Percentiles rank a stretch among this genome's conserved stretches.
Conservation (phyloP, 2,329 filamentous ascomycete genomes). For the Malbranchea zuffiana region DNA sequence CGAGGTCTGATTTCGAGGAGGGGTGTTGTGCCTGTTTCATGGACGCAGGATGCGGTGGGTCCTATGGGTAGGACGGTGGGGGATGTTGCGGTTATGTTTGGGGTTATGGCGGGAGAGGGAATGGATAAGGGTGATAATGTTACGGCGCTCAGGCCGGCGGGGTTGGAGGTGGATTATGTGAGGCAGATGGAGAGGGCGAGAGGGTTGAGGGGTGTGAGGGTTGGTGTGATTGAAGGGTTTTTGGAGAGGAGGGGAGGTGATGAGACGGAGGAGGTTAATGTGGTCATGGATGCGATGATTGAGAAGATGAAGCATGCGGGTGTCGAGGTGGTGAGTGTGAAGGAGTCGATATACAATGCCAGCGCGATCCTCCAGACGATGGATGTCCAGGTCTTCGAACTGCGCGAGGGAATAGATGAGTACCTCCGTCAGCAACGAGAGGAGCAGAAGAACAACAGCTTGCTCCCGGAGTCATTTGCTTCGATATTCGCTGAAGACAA, state of each 20-base stretch:
- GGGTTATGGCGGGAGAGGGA: slow-evolving; percentile 44
- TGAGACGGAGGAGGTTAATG: slow-evolving; percentile 50
- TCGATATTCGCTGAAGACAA: no score
- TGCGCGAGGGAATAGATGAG: slow-evolving; percentile 43
- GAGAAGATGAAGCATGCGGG: slow-evolving; percentile 37
- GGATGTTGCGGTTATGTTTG: slow-evolving; percentile 43
- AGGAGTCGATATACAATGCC: slow-evolving; percentile 42
- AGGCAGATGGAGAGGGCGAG: slow-evolving; percentile 14
- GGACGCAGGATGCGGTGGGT: slow-evolving; percentile 47
- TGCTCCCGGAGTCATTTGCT: no score
- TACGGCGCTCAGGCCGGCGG: slow-evolving; percentile 37
- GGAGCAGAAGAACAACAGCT: no score
- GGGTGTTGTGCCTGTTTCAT: slow-evolving; percentile 47
- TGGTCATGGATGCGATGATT: slow-evolving; percentile 41
- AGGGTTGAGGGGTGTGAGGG: slow-evolving; percentile 30
- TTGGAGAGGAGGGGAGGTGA: slow-evolving; percentile 42
- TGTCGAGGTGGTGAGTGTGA: slow-evolving; percentile 42
- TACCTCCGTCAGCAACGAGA: slow-evolving; percentile 44
- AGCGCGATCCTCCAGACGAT: slow-evolving; percentile 37
- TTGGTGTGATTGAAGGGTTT: slow-evolving; percentile 47
- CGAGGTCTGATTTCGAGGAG: slow-evolving; percentile 40
- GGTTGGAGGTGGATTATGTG: slow-evolving; percentile 29
- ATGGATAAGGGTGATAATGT: slow-evolving; percentile 44
- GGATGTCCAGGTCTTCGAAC: slow-evolving; percentile 54
- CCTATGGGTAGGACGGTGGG: slow-evolving; percentile 43